Conservation (phyloP, 1,284 basidiomycete species). For the Vanrija sp. region DNA sequence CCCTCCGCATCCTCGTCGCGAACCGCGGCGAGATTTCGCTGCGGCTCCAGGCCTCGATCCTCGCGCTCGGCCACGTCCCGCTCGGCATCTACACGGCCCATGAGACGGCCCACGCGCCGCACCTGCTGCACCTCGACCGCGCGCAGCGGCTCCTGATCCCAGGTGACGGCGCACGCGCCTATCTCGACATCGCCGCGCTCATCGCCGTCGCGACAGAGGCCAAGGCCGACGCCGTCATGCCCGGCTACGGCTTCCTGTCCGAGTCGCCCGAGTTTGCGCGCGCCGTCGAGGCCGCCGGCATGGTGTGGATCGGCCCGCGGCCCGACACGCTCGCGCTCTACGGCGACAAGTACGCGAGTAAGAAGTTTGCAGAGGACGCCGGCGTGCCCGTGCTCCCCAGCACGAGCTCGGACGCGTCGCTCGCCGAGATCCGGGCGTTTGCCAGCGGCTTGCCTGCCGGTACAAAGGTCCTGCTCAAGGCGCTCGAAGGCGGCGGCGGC, state of each 20-base stretch:
- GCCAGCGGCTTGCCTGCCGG: constrained; percentile 26
- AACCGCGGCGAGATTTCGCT: constrained; percentile 19
- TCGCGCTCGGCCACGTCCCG: constrained; percentile 10
- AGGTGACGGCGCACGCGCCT: constrained; percentile 11
- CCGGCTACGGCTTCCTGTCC: constrained; percentile 83
- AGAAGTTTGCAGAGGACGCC: constrained; percentile 85
- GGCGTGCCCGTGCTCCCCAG: constrained; percentile 50
- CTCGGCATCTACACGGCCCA: constrained; percentile 13
- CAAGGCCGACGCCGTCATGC: constrained; percentile 18
- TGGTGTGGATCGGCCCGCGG: constrained; percentile 62
- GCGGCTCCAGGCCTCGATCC: constrained; percentile 15
- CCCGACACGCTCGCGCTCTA: constrained; percentile 57
- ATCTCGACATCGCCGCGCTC: constrained; percentile 11
- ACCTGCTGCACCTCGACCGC: constrained; percentile 6
- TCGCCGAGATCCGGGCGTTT: constrained; percentile 15
- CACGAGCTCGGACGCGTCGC: constrained; percentile 8
- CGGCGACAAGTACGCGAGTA: constrained; percentile 64
- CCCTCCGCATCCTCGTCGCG: constrained; percentile 15
- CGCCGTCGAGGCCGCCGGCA: constrained; percentile 53
- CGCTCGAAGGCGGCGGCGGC: constrained; percentile 68
- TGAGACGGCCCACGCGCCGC: constrained; percentile 10
- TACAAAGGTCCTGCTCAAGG: constrained; percentile 58
- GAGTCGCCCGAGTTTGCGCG: constrained; percentile 61
- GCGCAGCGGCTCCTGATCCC: constrained; percentile 12
- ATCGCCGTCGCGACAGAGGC: constrained; percentile 10